Conservation (phyloP, 345 rosid species). For the Brassica juncea region DNA sequence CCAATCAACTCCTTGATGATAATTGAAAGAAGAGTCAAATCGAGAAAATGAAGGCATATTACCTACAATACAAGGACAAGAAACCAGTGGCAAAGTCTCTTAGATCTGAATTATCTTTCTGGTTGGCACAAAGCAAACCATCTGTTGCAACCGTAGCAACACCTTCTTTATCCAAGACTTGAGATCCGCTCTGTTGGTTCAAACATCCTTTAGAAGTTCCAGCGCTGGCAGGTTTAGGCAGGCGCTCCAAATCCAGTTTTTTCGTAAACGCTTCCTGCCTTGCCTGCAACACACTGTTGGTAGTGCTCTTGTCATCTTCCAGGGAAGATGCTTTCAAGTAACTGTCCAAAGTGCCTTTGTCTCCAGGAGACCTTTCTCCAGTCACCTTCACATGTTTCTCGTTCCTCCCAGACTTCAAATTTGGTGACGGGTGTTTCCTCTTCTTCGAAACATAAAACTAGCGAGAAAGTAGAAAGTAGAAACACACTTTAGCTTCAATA, state of each 20-base stretch:
- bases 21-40: background rate
- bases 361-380: slow-evolving; percentile 64
- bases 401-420: slow-evolving; percentile 53
- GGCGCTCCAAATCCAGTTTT: slow-evolving; percentile 45
- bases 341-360: slow-evolving; percentile 65
- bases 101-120: slow-evolving; percentile 52
- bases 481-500: slow-evolving; percentile 1
- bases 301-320: slow-evolving; percentile 34
- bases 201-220: slow-evolving; percentile 36
- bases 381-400: slow-evolving; percentile 55
- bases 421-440: slow-evolving; percentile 70
- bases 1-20: slow-evolving; percentile 5
- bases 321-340: slow-evolving; percentile 55
- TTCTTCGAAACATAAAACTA: slow-evolving; percentile 82
- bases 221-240: slow-evolving; percentile 28
- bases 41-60: slow-evolving; percentile 14
- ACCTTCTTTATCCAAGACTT: slow-evolving; percentile 44
- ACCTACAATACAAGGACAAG: slow-evolving; percentile 94
- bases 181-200: slow-evolving; percentile 38
- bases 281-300: slow-evolving; percentile 35
- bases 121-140: slow-evolving; percentile 32
- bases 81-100: slow-evolving; percentile 74
- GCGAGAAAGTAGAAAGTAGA: slow-evolving; percentile 12
- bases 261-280: slow-evolving; percentile 50
- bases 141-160: slow-evolving; percentile 35